phyloP scores from a whole-genome alignment of 1,139 yeast species.

The Candida sp. region DNA sequence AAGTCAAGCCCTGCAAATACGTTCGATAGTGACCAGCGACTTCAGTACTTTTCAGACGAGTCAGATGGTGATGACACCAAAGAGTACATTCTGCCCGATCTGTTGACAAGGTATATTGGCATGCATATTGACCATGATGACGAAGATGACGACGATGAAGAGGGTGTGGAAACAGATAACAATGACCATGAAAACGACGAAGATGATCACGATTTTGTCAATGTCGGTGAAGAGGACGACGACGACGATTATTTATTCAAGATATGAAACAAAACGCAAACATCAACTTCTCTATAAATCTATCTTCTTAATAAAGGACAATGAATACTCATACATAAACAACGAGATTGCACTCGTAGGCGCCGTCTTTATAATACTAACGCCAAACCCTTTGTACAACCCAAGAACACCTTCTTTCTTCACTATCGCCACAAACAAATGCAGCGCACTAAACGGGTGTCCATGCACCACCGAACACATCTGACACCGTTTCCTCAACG shows the following conservation, averaged over 20 bases:
- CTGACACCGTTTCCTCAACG: constrained; percentile 80
- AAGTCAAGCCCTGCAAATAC: constrained; percentile 13
- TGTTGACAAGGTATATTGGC: constrained; percentile 38
- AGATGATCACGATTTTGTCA: constrained; percentile 30
- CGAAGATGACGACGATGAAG: constrained; percentile 20
- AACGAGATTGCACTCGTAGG: constrained; percentile 85
- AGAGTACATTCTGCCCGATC: constrained; percentile 49
- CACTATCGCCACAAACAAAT: constrained; percentile 37
- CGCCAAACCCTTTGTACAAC: constrained; percentile 72
- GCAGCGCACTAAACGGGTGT: constrained; percentile 18
- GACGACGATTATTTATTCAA: constrained; percentile 42
- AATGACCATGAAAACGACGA: constrained; percentile 28
- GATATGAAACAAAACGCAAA: constrained; percentile 8
- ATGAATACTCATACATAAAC: constrained; percentile 64
- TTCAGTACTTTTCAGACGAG: constrained; percentile 19
- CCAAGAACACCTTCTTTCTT: constrained; percentile 65
- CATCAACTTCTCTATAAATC: not conserved
- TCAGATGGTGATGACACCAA: constrained; percentile 31
- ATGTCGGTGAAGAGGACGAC: constrained; percentile 27
- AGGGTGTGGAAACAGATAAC: constrained; percentile 28
- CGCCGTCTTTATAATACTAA: constrained; percentile 75
- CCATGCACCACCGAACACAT: constrained; percentile 44
- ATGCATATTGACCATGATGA: constrained; percentile 22
- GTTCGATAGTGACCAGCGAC: constrained; percentile 15
- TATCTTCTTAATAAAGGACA: constrained; percentile 14